A percentile compares a stretch with the other conserved stretches of the same genome.
phyloP scores from a whole-genome alignment of 2,329 filamentous ascomycete species.

The Sclerotinia nivalis region DNA sequence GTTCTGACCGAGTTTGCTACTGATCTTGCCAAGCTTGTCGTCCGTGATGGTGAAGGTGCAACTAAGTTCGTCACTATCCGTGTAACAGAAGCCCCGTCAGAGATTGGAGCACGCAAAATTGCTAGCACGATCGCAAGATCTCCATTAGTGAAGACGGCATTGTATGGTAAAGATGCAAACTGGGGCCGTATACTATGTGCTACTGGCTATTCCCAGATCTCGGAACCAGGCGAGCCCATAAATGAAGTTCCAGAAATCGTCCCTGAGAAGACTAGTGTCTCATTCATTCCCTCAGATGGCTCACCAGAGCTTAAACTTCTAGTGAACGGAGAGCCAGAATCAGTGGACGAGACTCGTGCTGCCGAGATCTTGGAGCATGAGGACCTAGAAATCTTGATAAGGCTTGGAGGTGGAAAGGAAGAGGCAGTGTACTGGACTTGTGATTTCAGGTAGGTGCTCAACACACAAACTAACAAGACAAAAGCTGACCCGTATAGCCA shows the following conservation, averaged over 20 bases:
- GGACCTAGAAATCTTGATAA: constrained; percentile 76
- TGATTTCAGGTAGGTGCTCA: constrained; percentile 72
- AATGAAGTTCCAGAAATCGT: constrained; percentile 64
- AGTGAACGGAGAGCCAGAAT: constrained; percentile 77
- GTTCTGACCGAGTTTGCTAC: constrained; percentile 77
- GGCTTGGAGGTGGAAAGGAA: constrained; percentile 66
- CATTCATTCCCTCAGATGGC: constrained; percentile 77
- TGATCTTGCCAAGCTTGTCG: constrained; percentile 86
- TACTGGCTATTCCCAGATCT: constrained; percentile 75
- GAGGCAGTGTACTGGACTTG: constrained; percentile 81
- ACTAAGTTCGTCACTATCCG: constrained; percentile 97
- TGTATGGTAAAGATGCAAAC: constrained; percentile 97
- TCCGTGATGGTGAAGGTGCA: constrained; percentile 94
- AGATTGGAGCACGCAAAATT: constrained; percentile 72
- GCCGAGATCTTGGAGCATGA: constrained; percentile 76
- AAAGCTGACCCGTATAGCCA: constrained; percentile 45
- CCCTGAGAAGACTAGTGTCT: constrained; percentile 72
- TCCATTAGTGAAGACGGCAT: constrained; percentile 92
- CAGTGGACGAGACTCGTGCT: constrained; percentile 74
- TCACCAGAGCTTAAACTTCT: constrained; percentile 73
- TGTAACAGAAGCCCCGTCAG: constrained; percentile 70
- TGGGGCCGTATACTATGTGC: constrained; percentile 97
- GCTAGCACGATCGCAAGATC: constrained; percentile 88
- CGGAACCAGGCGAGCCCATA: constrained; percentile 56
- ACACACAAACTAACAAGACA: background rate